phyloP scores from a whole-genome alignment of 768 basidiomycete genomes.

The Boletus vinaceobasis region DNA sequence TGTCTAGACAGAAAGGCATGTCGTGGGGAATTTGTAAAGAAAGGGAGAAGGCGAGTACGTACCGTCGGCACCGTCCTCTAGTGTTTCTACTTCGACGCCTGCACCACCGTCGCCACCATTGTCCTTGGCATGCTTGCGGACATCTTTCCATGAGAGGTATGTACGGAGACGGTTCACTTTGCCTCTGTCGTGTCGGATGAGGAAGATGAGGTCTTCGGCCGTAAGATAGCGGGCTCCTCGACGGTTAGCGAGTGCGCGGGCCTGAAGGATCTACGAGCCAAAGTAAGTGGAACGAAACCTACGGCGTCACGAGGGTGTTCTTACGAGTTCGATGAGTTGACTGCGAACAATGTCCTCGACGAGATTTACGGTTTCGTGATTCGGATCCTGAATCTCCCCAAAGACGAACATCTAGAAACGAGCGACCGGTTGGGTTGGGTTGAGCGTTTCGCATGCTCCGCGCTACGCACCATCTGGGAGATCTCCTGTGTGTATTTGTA shows the following conservation, averaged over 20 bases:
- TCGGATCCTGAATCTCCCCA: constrained; percentile 90
- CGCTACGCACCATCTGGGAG: constrained; percentile 75
- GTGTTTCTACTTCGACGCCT: constrained; percentile 75
- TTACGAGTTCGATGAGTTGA: constrained; percentile 87
- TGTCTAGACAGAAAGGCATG: constrained; percentile 45
- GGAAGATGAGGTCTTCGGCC: constrained; percentile 94
- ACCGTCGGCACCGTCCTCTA: constrained; percentile 86
- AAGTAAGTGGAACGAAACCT: neutral
- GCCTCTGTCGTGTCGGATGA: constrained; percentile 89
- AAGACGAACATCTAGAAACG: constrained; percentile 87
- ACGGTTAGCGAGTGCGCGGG: constrained; percentile 75
- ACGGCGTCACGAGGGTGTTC: neutral
- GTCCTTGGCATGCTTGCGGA: constrained; percentile 92
- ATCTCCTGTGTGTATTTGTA: constrained; percentile 93
- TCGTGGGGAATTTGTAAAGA: too few relatives aligned
- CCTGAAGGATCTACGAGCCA: constrained; percentile 72
- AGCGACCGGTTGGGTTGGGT: neutral
- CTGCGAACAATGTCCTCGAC: constrained; percentile 94
- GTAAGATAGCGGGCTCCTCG: constrained; percentile 83
- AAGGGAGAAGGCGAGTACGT: constrained; percentile 9
- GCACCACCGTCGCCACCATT: constrained; percentile 78
- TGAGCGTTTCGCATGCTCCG: neutral
- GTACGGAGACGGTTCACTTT: constrained; percentile 92
- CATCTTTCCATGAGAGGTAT: constrained; percentile 96
- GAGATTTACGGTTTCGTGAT: constrained; percentile 80